Evolutionary conservation across 2,329 filamentous ascomycete species (phyloP).

Genomic region (Arachnomyces sp.): DNA sequence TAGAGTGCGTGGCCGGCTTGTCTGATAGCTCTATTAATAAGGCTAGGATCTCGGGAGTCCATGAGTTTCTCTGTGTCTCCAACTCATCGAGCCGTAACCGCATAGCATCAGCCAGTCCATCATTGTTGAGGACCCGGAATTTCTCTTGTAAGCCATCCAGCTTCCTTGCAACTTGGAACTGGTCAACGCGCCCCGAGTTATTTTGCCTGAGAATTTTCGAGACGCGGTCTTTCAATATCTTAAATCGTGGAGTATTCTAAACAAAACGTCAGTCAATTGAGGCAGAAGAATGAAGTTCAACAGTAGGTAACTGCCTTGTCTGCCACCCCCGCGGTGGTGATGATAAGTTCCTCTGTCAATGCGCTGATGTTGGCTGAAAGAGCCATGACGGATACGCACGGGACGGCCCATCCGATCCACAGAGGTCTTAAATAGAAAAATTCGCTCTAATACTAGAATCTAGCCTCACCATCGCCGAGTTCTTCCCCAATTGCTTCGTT

Average conservation of each 20-base stretch:
- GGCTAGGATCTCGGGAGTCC: conserved; percentile 71
- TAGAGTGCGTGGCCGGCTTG: conserved; percentile 64
- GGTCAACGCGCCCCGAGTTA: conserved; percentile 60
- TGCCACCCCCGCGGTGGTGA: conserved; percentile 51
- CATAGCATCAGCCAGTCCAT: conserved; percentile 68
- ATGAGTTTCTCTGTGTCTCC: conserved; percentile 49
- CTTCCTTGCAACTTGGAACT: conserved; percentile 61
- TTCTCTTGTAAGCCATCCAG: conserved; percentile 75
- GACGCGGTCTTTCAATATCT: conserved; percentile 23
- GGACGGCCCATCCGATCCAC: too few species aligned
- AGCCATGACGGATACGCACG: conserved; percentile 50
- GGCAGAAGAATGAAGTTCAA: conserved; percentile 1
- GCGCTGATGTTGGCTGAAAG: conserved; percentile 58
- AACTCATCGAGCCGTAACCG: conserved; percentile 54
- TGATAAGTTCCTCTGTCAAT: conserved; percentile 65
- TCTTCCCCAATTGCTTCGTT: too few species aligned
- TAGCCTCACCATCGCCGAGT: too few species aligned
- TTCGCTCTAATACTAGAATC: too few species aligned
- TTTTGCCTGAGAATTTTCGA: conserved; percentile 29
- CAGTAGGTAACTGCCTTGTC: conserved; percentile 40
- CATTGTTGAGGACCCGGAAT: conserved; percentile 70
- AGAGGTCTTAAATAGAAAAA: too few species aligned
- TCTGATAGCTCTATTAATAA: conserved; percentile 76
- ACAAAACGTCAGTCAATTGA: conserved; percentile 6
- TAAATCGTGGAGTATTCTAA: conserved; percentile 24